Percentiles rank a stretch among this genome's conserved stretches.
phyloP scores from a whole-genome alignment of 805 yeast genomes.

The Spencermartinsiella europaea region DNA sequence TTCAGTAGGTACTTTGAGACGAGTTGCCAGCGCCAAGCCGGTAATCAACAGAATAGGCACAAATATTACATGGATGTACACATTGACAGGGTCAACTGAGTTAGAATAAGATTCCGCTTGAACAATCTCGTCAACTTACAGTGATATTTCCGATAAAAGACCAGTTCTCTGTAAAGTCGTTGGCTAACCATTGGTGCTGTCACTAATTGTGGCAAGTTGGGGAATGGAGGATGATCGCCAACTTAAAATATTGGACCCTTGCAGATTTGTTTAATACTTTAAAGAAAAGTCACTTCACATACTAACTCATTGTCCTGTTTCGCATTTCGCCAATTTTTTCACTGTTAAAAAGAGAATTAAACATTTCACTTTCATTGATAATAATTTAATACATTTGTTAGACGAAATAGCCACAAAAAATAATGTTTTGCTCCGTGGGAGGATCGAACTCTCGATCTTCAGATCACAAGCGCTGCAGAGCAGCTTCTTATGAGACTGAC shows the following conservation, averaged over 20 bases:
- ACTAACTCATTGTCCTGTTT: too few species aligned
- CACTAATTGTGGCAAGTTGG: too few species aligned
- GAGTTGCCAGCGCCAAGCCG: slow-evolving; percentile 39
- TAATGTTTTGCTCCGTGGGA: slow-evolving; percentile 33
- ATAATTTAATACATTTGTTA: too few species aligned
- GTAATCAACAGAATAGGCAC: slow-evolving; percentile 73
- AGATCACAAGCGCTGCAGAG: slow-evolving; percentile 21
- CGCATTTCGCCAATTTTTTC: too few species aligned
- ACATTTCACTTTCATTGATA: too few species aligned
- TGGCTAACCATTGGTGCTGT: slow-evolving; percentile 14
- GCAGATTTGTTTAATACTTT: too few species aligned
- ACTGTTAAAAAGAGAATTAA: too few species aligned
- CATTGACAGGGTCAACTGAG: slow-evolving; percentile 49
- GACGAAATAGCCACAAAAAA: too few species aligned
- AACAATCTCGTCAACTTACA: slow-evolving; percentile 29
- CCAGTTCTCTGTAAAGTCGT: slow-evolving; percentile 47
- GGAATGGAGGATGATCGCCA: too few species aligned
- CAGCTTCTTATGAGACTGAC: slow-evolving; percentile 26
- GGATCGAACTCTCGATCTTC: slow-evolving; percentile 33
- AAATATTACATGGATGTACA: slow-evolving; percentile 67
- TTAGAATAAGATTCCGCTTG: slow-evolving; percentile 3
- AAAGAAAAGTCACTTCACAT: too few species aligned
- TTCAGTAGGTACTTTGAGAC: slow-evolving; percentile 23
- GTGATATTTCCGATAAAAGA: slow-evolving; percentile 48
- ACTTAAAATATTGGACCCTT: too few species aligned